Conservation (phyloP, 805 yeast genomes). For the Scheffersomyces ergatensis region DNA sequence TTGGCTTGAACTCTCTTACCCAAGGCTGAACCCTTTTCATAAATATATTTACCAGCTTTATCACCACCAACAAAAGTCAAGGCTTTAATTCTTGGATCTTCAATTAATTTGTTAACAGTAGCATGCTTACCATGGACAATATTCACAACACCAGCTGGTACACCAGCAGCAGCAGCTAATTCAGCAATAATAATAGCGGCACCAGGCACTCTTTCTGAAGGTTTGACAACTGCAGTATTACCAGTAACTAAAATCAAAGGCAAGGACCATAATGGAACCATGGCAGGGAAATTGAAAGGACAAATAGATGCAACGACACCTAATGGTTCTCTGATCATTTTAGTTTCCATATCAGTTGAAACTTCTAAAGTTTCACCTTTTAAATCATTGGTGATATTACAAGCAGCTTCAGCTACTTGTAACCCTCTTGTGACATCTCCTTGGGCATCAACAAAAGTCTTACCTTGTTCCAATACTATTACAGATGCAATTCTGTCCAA, state of each 20-base stretch:
- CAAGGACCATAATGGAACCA: conserved; percentile 72
- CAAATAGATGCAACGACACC: conserved; percentile 78
- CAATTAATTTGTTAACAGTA: conserved; percentile 67
- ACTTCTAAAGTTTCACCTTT: conserved; percentile 66
- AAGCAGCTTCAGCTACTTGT: conserved; percentile 77
- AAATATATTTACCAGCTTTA: conserved; percentile 73
- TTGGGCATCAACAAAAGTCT: conserved; percentile 69
- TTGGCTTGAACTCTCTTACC: conserved; percentile 79
- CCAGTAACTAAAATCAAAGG: conserved; percentile 68
- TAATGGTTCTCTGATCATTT: conserved; percentile 70
- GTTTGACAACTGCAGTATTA: conserved; percentile 63
- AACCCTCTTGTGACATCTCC: conserved; percentile 75
- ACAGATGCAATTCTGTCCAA: conserved; percentile 66
- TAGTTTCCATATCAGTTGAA: conserved; percentile 72
- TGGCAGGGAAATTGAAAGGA: conserved; percentile 83
- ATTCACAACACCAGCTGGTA: conserved; percentile 70
- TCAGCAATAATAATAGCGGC: conserved; percentile 74
- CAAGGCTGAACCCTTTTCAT: conserved; percentile 59
- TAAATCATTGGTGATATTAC: conserved; percentile 61
- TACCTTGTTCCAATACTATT: conserved; percentile 55
- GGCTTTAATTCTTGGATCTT: conserved; percentile 74
- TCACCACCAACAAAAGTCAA: conserved; percentile 79
- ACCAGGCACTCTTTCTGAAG: conserved; percentile 77
- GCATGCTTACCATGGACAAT: conserved; percentile 72
- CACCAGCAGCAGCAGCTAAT: conserved; percentile 69